Conservation (phyloP, 257 asterid genomes). For the Solanum phureja region DNA sequence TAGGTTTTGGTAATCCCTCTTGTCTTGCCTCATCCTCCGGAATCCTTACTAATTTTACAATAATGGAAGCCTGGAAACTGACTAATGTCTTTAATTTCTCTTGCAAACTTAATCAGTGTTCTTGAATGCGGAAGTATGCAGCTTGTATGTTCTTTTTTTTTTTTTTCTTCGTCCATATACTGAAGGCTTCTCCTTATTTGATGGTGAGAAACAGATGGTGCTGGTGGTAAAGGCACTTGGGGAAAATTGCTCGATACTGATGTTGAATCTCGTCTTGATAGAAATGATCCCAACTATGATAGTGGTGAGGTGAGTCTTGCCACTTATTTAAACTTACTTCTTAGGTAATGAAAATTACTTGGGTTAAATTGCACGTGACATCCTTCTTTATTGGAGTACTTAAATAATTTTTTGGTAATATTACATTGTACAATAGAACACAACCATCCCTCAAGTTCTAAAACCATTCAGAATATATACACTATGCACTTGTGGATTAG, state of each 20-base stretch:
- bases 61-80: neutral
- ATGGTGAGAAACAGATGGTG: constrained; percentile 68
- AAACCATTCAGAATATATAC: neutral
- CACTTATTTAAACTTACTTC: neutral
- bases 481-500: neutral
- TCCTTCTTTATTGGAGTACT: neutral
- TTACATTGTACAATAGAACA: neutral
- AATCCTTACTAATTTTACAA: neutral
- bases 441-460: neutral
- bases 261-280: constrained; percentile 55
- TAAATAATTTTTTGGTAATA: neutral
- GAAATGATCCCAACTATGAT: constrained; percentile 90
- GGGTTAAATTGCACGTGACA: neutral
- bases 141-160: neutral
- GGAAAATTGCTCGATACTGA: constrained; percentile 86
- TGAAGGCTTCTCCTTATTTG: constrained; percentile 4
- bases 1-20: neutral
- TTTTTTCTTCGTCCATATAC: neutral
- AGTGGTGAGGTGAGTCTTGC: constrained; percentile 69
- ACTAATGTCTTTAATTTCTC: neutral
- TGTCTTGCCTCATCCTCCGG: neutral
- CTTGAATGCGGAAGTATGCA: neutral
- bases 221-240: constrained; percentile 99
- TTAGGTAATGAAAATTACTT: neutral
- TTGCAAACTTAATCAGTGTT: neutral